phyloP scores from a whole-genome alignment of 2,329 filamentous ascomycete genomes.

The Colletotrichum chrysophilum region DNA sequence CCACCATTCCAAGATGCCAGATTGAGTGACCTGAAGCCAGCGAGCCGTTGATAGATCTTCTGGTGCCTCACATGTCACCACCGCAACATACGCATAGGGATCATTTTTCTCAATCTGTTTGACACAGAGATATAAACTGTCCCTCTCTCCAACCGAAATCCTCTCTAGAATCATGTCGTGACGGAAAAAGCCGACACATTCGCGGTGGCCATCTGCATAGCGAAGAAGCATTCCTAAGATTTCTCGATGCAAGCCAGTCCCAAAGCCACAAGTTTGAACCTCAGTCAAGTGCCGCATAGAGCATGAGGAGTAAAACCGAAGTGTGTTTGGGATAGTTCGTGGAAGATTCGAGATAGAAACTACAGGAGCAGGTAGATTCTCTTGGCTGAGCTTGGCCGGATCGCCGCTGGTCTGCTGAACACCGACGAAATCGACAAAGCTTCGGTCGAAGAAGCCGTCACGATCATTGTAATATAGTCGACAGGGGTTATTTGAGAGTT shows the following conservation, averaged over 20 bases:
- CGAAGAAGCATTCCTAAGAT: background rate
- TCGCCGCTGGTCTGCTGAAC: background rate
- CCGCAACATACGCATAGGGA: background rate
- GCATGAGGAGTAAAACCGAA: background rate
- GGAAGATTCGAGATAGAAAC: background rate
- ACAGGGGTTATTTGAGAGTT: background rate
- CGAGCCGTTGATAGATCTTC: background rate
- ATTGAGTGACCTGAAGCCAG: background rate
- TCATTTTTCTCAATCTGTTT: accelerated
- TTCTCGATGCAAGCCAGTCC: background rate
- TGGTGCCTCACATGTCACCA: background rate
- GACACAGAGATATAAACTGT: background rate
- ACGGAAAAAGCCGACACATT: background rate
- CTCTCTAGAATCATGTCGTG: background rate
- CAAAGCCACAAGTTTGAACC: background rate
- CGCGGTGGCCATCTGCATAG: background rate
- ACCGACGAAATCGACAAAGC: background rate
- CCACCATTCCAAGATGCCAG: background rate
- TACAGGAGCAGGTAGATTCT: background rate
- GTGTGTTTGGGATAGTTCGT: background rate
- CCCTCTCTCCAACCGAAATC: background rate
- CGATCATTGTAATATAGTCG: background rate
- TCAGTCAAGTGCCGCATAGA: background rate
- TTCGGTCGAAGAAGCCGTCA: background rate
- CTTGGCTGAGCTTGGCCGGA: background rate